Evolutionary conservation across 805 yeast genomes (phyloP).

Genomic region (Saturnispora sekii): DNA sequence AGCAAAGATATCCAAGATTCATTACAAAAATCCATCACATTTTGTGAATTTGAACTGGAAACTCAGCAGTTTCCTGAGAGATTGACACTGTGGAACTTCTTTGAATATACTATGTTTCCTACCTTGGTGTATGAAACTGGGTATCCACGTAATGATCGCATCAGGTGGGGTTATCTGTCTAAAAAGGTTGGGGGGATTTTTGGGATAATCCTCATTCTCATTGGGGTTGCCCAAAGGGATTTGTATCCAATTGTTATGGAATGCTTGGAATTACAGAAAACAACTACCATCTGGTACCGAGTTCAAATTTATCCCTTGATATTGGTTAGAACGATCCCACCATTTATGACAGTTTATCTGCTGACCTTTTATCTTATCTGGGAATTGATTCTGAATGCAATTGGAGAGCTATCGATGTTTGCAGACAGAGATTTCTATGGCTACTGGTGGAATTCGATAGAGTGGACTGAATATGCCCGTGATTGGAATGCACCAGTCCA

Average conservation of each 20-base stretch:
- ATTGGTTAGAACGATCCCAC: constrained; percentile 66
- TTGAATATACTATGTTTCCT: constrained; percentile 80
- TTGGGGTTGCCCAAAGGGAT: constrained; percentile 61
- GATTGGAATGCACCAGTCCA: constrained; percentile 96
- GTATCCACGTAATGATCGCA: constrained; percentile 63
- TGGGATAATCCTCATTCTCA: constrained; percentile 80
- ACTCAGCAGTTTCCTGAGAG: constrained; percentile 69
- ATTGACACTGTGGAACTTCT: constrained; percentile 54
- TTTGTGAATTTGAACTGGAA: constrained; percentile 64
- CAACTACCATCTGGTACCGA: constrained; percentile 37
- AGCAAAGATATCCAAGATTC: constrained; percentile 26
- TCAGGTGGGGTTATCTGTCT: constrained; percentile 60
- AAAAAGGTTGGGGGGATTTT: constrained; percentile 71
- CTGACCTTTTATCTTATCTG: constrained; percentile 83
- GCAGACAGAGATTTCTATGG: constrained; percentile 93
- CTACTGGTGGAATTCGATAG: constrained; percentile 94
- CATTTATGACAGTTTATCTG: constrained; percentile 66
- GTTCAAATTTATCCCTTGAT: constrained; percentile 44
- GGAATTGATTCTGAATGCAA: constrained; percentile 85
- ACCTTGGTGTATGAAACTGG: constrained; percentile 75
- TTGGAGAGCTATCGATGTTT: constrained; percentile 80
- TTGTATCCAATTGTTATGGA: constrained; percentile 59
- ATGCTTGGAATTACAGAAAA: constrained; percentile 43
- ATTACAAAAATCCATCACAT: constrained; percentile 43
- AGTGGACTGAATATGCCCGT: constrained; percentile 89